Percentiles rank a stretch among this genome's conserved stretches.
Evolutionary conservation across 208 protist genomes (phyloP).

Genomic region (Novymonas esmeraldas): DNA sequence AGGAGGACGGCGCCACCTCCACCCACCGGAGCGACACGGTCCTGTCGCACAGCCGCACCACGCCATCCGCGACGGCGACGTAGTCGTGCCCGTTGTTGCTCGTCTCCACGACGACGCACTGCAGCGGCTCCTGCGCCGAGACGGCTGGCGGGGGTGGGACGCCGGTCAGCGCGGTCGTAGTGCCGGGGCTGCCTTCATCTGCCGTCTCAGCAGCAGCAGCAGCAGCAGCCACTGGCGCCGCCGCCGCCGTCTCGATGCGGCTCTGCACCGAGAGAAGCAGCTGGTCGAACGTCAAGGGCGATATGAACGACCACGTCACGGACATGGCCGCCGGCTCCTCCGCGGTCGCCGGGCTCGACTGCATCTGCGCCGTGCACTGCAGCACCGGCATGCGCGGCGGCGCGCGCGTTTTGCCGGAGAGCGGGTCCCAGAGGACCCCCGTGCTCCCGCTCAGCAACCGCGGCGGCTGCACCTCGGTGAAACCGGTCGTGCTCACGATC

Average conservation of each 20-base stretch:
- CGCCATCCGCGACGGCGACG: conserved; percentile 31
- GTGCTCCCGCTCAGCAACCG: conserved; percentile 19
- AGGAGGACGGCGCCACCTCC: conserved; percentile 7
- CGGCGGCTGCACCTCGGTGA: conserved; percentile 44
- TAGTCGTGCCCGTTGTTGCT: conserved; percentile 82
- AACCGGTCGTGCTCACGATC: conserved; percentile 34
- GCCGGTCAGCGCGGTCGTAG: not conserved
- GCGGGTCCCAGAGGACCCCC: not conserved
- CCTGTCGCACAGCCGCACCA: conserved; percentile 18
- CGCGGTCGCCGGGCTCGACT: too few relatives aligned
- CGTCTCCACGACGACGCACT: conserved; percentile 63
- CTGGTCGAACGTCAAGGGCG: conserved; percentile 21
- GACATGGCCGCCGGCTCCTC: not conserved
- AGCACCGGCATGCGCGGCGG: conserved; percentile 15
- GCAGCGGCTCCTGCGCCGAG: not conserved
- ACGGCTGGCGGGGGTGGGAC: not conserved
- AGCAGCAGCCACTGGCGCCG: too few relatives aligned
- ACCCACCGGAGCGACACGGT: conserved; percentile 40
- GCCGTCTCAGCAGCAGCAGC: not conserved
- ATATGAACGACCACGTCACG: conserved; percentile 30
- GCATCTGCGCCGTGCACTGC: conserved; percentile 8
- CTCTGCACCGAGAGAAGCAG: conserved; percentile 22
- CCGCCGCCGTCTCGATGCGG: too few relatives aligned
- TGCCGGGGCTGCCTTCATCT: not conserved
- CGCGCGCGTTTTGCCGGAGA: not conserved